Evolutionary conservation across 2,329 filamentous ascomycete genomes (phyloP).

Genomic region (Penicillium paneum): DNA sequence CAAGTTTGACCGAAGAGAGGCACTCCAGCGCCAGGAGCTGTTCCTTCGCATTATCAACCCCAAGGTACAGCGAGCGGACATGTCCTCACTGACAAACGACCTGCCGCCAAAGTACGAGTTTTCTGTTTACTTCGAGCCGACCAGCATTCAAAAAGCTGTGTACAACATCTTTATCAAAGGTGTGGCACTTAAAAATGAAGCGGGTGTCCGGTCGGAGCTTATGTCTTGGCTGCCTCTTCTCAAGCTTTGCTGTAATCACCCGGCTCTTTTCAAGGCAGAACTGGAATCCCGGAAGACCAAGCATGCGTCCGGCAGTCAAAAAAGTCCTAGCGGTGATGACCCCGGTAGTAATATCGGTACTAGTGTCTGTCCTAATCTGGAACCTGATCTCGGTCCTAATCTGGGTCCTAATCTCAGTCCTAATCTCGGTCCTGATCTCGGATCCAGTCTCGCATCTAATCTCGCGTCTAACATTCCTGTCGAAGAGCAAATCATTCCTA

Average conservation of each 20-base stretch:
- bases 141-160: constrained; percentile 58
- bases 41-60: constrained; percentile 70
- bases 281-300: constrained; percentile 30
- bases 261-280: constrained; percentile 51
- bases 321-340: neutral
- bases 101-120: constrained; percentile 78
- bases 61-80: constrained; percentile 74
- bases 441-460: no score
- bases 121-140: constrained; percentile 70
- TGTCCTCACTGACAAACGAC: constrained; percentile 62
- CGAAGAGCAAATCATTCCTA: constrained; percentile 5
- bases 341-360: no score
- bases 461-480: no score
- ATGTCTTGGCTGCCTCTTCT: constrained; percentile 57
- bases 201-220: constrained; percentile 43
- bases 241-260: constrained; percentile 58
- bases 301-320: neutral
- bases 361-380: no score
- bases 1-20: constrained; percentile 53
- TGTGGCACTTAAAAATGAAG: constrained; percentile 29
- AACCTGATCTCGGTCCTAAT: no score
- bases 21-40: constrained; percentile 64
- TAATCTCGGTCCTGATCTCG: no score
- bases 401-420: no score
- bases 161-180: constrained; percentile 57